Conservation (phyloP, 2,329 filamentous ascomycete species). For the Nigrograna mackinnonii region DNA sequence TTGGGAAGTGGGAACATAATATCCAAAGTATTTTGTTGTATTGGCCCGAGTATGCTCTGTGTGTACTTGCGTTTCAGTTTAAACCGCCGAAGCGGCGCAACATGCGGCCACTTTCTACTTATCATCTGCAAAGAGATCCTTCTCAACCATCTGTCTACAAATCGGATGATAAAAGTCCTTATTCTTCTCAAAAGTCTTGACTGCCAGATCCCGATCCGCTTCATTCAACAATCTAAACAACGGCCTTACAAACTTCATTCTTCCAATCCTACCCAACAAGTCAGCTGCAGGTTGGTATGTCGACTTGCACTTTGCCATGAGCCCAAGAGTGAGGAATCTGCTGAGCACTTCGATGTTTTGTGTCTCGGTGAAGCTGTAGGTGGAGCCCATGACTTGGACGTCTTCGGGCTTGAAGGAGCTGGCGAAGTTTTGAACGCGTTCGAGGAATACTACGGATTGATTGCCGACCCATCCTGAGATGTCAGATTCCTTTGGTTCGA, state of each 20-base stretch:
- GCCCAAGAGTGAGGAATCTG: conserved; percentile 78
- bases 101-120: conserved; percentile 1
- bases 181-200: conserved; percentile 84
- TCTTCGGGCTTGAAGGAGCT: conserved; percentile 66
- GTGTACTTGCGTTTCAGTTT: too few relatives aligned
- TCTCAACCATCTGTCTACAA: conserved; percentile 69
- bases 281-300: conserved; percentile 73
- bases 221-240: conserved; percentile 77
- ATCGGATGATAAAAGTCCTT: conserved; percentile 96
- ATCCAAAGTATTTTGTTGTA: too few relatives aligned
- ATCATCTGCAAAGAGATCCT: conserved; percentile 66
- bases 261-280: conserved; percentile 78
- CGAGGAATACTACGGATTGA: conserved; percentile 90
- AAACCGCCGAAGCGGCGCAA: too few relatives aligned
- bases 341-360: conserved; percentile 85
- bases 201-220: conserved; percentile 73
- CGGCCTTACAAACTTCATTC: conserved; percentile 97
- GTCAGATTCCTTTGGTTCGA: conserved; percentile 69
- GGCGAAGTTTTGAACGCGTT: conserved; percentile 71
- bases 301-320: conserved; percentile 71
- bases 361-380: conserved; percentile 74
- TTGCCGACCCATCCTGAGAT: conserved; percentile 78
- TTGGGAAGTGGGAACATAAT: too few relatives aligned
- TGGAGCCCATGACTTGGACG: conserved; percentile 71
- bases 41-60: too few relatives aligned